Evolutionary conservation across 2,329 filamentous ascomycete species (phyloP), one percentile per base, ranked within the genome.

Genomic region (Xylaria polymorpha): DNA sequence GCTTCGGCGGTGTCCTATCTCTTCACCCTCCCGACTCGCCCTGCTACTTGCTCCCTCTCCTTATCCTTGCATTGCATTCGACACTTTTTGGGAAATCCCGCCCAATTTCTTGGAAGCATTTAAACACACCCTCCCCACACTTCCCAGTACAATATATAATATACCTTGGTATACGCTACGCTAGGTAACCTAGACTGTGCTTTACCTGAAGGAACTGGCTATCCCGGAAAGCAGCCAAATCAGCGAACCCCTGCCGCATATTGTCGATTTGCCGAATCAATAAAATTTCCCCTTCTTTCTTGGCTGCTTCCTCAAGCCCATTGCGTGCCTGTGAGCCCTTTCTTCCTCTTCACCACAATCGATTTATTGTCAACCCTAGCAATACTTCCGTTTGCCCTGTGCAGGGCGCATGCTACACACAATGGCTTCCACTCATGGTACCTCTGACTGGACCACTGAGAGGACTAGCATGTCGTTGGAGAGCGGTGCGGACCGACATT

Each of bases 111-210:
- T 62, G 48, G 61, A 62, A 70, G 35, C 61, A 66, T 62, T 65
- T 57, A 70, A 68, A 63, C 32, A 63, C 46, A 41, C 69, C 67
- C 44, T 67, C 69, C 51, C 69, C 66, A 71, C 69, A 68, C 66
- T 65, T 61, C 51, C 58, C 43, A 58, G 55, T 29, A 58, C 10
- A 41, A 43, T 25, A 43, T 57, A 37, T 4, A 29, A 29, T 4
- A 29, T 29, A 29, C 25, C 8, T 15, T 55, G 15, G 35, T 41
- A 57, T 53, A 60, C 39, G n/a, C 37, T 25, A 25, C 32, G 18
- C 43, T 58, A 50, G 51, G 35, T 39, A 63, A 15, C 53, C 39
- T 57, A 32, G 37, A 18, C 55, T 64, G 37, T 29, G 37, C 63
- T 50, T 62, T 44, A 41, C 64, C 64, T 67, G 55, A 46, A 53